A percentile compares a stretch with the other conserved stretches of the same genome.
Evolutionary conservation across 352 stramenopile genomes (phyloP).

Genomic region (Phytophthora lateralis): DNA sequence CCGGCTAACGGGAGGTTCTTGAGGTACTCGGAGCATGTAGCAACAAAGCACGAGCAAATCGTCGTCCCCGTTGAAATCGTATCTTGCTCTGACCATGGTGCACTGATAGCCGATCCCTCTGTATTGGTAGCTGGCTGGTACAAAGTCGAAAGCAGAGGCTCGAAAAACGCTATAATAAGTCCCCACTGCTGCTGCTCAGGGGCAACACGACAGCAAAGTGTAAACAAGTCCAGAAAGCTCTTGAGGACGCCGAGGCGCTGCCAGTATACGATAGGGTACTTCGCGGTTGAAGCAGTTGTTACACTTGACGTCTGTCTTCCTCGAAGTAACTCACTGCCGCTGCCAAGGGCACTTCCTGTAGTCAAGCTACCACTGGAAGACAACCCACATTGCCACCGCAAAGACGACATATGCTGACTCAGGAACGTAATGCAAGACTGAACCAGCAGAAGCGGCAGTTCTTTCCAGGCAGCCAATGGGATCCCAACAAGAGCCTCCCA

Average conservation of each 20-base stretch:
- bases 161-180: slow-evolving; percentile 75
- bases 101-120: slow-evolving; percentile 65
- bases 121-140: slow-evolving; percentile 79
- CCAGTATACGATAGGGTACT: slow-evolving; percentile 71
- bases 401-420: slow-evolving; percentile 62
- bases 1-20: slow-evolving; percentile 30
- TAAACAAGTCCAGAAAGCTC: slow-evolving; percentile 79
- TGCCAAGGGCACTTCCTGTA: not conserved
- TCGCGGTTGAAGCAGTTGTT: slow-evolving; percentile 11
- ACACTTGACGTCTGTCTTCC: slow-evolving; percentile 17
- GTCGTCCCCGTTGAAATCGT: slow-evolving; percentile 73
- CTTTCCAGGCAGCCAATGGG: slow-evolving; percentile 52
- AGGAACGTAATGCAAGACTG: slow-evolving; percentile 59
- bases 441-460: slow-evolving; percentile 46
- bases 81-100: slow-evolving; percentile 78
- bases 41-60: slow-evolving; percentile 83
- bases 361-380: slow-evolving; percentile 18
- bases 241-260: slow-evolving; percentile 77
- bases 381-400: slow-evolving; percentile 59
- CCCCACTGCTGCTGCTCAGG: slow-evolving; percentile 72
- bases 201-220: slow-evolving; percentile 61
- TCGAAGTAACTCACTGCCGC: slow-evolving; percentile 14
- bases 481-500: slow-evolving; percentile 74
- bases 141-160: slow-evolving; percentile 78
- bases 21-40: slow-evolving; percentile 73